Evolutionary conservation across 2,329 filamentous ascomycete genomes (phyloP).

Genomic region (Ophiosphaerella narmari): DNA sequence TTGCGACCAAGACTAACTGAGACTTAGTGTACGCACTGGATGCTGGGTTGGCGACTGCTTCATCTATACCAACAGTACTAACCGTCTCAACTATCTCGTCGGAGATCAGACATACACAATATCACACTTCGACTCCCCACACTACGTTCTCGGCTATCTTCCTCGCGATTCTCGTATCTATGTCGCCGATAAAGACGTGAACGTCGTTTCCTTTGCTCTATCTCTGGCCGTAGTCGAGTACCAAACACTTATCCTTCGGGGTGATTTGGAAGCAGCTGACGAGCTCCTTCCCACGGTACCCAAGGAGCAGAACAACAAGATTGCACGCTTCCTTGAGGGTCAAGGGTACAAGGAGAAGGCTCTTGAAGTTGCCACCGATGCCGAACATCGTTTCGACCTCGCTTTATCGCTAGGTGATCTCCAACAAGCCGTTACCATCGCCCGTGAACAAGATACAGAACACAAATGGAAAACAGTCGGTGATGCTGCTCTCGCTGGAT

Average conservation of each 20-base stretch:
- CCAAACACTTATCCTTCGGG: constrained; percentile 91
- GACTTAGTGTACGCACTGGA: constrained; percentile 77
- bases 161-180: constrained; percentile 95
- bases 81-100: constrained; percentile 95
- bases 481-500: constrained; percentile 82
- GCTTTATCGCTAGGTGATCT: constrained; percentile 82
- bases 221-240: constrained; percentile 95
- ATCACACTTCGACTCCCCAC: constrained; percentile 92
- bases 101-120: constrained; percentile 98
- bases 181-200: constrained; percentile 92
- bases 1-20: constrained; percentile 12
- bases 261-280: constrained; percentile 87
- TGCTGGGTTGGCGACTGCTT: constrained; percentile 99
- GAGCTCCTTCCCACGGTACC: constrained; percentile 85
- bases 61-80: constrained; percentile 96
- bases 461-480: constrained; percentile 99
- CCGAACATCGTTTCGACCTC: constrained; percentile 95
- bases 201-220: constrained; percentile 85
- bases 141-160: constrained; percentile 95
- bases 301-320: constrained; percentile 95
- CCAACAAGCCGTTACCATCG: constrained; percentile 82
- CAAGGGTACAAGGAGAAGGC: constrained; percentile 97
- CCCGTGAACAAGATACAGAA: constrained; percentile 80
- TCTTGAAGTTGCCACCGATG: constrained; percentile 89
- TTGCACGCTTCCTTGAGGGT: constrained; percentile 94